Base-by-base conservation (phyloP, 2,329 filamentous ascomycete species). In the Epichloe typhina region DNA sequence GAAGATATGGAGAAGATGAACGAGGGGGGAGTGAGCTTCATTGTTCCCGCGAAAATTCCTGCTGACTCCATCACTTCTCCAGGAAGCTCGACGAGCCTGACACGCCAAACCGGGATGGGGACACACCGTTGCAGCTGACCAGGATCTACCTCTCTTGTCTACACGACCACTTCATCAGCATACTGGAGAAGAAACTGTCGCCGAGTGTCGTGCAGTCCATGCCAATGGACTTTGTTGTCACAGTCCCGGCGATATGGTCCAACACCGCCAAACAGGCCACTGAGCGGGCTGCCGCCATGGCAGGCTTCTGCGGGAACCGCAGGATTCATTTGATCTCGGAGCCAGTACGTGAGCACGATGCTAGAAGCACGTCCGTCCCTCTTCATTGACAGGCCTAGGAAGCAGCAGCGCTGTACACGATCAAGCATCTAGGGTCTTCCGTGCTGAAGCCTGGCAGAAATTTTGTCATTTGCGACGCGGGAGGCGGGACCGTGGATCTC, bases 161-260 rank as follows among this genome's bases (percentile, higher is more conserved):
- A 5, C 69, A 72, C n/a, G 61, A 66, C 4, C 71, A 80, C 54
- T 71, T 77, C 4, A 64, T 73, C 53, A 64, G 66, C 45, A 66
- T 68, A 1, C 60, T 80, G 15, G 62, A 69, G 41, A 60, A 66
- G 39, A 65, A 67, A 4, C 59, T 79, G 1, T 71, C 71, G 2
- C 59, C 61, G 1, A 64, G 64, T 2, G 65, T 73, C 19, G 61
- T 76, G 5, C 62, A 63, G 4, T 69, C 63, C 17, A 76, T 66
- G 0, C 66, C 71, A 0, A 67, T 77, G 54, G 70, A 79, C 50
- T 78, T 77, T 51, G 69, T 80, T 43, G 63, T 80, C 19, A 79
- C 77, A 0, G 76, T 80, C 0, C 77, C 77, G 0, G 76, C 77
- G 5, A 75, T 81, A 7, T 81, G 77, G 77, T 75, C 72, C 38